Conservation (phyloP, 305 asterid species). For the Rubia tinctorum region DNA sequence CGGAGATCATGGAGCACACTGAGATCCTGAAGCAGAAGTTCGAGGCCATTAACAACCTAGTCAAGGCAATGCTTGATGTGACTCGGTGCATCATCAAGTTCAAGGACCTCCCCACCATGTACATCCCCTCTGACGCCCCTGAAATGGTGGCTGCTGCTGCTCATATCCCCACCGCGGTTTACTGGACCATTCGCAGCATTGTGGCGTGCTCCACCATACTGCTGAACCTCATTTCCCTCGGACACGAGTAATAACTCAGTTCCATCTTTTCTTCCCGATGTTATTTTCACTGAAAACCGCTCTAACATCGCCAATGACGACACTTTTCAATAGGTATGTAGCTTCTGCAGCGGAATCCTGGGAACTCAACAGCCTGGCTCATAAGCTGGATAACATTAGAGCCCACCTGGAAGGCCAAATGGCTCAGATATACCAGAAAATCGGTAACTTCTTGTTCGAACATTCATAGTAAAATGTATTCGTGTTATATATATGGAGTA, state of each 20-base stretch:
- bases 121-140: conserved; percentile 47
- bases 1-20: conserved; percentile 44
- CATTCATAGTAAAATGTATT: no score
- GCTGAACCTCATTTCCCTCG: conserved; percentile 65
- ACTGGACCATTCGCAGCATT: conserved; percentile 75
- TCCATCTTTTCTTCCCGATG: not conserved
- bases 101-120: conserved; percentile 55
- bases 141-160: conserved; percentile 52
- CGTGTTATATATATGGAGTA: no score
- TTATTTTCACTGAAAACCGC: not conserved
- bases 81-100: conserved; percentile 57
- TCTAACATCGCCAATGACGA: not conserved
- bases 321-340: conserved; percentile 36
- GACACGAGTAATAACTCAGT: conserved; percentile 53
- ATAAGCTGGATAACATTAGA: conserved; percentile 61
- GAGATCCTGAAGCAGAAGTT: conserved; percentile 33
- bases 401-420: conserved; percentile 52
- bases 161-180: conserved; percentile 75
- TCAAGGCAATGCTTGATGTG: conserved; percentile 30
- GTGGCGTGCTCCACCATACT: conserved; percentile 61
- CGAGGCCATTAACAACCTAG: conserved; percentile 21
- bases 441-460: not conserved
- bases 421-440: conserved; percentile 17
- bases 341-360: conserved; percentile 63
- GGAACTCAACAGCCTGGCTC: conserved; percentile 70